Base-by-base conservation (phyloP, 1,139 yeast genomes). In the Hanseniaspora gamundiae region DNA sequence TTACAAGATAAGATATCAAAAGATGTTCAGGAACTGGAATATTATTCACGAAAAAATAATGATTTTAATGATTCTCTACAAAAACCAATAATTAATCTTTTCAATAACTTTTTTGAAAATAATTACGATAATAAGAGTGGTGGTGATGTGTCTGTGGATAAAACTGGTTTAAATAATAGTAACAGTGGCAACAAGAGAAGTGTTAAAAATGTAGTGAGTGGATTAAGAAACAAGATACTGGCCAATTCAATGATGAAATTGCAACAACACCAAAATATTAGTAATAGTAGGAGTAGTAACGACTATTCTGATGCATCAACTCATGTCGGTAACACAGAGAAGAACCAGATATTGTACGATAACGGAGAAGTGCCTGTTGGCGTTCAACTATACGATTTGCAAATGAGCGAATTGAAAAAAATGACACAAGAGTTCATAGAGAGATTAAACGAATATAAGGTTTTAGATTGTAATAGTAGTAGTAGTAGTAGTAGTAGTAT, bases 61-160 rank as follows among this genome's bases (percentile, higher is more conserved):
- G 48, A 21, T 54, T 54, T 7, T 55, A 55, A 55, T 54, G 47
- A 39, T 53, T 56, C 56, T 56, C 57, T 2, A 49, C 45, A 13
- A 28, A n/a, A 13, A 28, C 31, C 31, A 10, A 13, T 28, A 8
- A n/a, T 8, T 5, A 28, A 28, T n/a, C 7, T 10, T 28, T 28
- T 28, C 4, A 5, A 28, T 7, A 28, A n/a, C 16, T 28, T 28
- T 28, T 28, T 28, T 6, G 16, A 28, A 28, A 10, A n/a, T 28
- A 10, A 28, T 28, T n/a, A n/a, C n/a, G n/a, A n/a, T n/a, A 28
- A n/a, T n/a, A 28, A 6, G 7, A n/a, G n/a, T n/a, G 31, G 31
- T 13, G 16, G 13, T 28, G 21, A 11, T 17, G 22, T 8, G n/a
- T n/a, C n/a, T n/a, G n/a, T n/a, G n/a, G n/a, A 33, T 13, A 8